A percentile compares a stretch with the other conserved stretches of the same genome.
These are phyloP conservation scores for Choanephora cucurbitarum DNA, from an alignment of 371 early-diverging fungal genomes.

Conservation along the genomic window DNA sequence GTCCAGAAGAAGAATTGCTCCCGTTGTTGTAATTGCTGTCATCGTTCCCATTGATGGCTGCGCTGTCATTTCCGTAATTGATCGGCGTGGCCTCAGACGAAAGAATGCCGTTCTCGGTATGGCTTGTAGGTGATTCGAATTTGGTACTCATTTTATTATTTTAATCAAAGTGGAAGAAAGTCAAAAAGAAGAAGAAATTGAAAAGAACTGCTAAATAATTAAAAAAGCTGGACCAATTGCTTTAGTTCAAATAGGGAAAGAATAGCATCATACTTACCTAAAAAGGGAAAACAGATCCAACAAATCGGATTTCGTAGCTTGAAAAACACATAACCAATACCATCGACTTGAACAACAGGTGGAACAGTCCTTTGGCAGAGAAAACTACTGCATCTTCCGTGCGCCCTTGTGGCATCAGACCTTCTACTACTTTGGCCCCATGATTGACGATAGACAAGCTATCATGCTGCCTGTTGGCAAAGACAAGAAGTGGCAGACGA, in stretches of 20 bases:
- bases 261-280: constrained; percentile 2
- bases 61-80: background rate
- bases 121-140: constrained; percentile 26
- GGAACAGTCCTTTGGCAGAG: background rate
- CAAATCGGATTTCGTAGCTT: background rate
- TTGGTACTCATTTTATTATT: constrained; percentile 23
- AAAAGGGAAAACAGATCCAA: background rate
- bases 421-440: constrained; percentile 28
- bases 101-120: constrained; percentile 2
- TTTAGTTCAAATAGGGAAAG: background rate
- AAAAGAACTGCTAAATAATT: background rate
- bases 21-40: background rate
- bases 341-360: constrained; percentile 9
- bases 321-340: constrained; percentile 2
- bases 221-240: background rate
- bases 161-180: background rate
- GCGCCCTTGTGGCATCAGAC: constrained; percentile 24
- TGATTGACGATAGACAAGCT: constrained; percentile 25
- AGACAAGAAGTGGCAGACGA: constrained; percentile 13
- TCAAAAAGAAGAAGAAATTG: constrained; percentile 6
- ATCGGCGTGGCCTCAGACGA: constrained; percentile 5
- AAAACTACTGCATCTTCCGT: constrained; percentile 17
- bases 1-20: too few species aligned
- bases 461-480: constrained; percentile 15
- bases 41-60: constrained; percentile 9